Evolutionary conservation across 1,284 basidiomycete species (phyloP).

Genomic region (Rhodotorula glutinis): DNA sequence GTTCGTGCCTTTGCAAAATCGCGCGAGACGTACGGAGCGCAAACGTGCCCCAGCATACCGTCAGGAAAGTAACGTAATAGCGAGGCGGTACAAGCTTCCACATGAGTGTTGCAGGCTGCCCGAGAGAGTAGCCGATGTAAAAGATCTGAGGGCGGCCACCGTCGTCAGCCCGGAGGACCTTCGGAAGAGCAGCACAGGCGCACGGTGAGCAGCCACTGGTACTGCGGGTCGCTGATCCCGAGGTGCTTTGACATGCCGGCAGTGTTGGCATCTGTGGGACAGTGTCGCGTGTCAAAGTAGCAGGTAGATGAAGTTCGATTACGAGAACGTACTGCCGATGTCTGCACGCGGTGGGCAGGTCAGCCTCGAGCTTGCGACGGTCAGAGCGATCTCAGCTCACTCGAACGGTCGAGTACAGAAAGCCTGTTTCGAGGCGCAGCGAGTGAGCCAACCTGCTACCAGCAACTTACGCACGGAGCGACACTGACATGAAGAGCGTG

Average conservation of each 20-base stretch:
- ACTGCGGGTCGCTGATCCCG: conserved; percentile 39
- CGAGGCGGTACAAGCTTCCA: conserved; percentile 44
- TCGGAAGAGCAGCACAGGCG: no score
- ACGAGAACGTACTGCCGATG: conserved; percentile 20
- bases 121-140: conserved; percentile 44
- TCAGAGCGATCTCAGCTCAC: conserved; percentile 5
- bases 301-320: no score
- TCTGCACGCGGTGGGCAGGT: conserved; percentile 1
- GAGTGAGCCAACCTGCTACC: neutral
- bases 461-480: no score
- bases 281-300: no score
- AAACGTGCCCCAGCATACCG: conserved; percentile 41
- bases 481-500: conserved; percentile 9
- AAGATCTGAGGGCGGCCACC: neutral
- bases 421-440: neutral
- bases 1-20: no score
- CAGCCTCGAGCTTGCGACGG: no score
- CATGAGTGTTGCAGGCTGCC: conserved; percentile 35
- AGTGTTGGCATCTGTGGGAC: conserved; percentile 14
- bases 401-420: conserved; percentile 21
- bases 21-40: neutral
- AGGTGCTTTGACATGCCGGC: conserved; percentile 41
- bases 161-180: no score
- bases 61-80: conserved; percentile 39
- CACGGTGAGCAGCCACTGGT: conserved; percentile 43